Evolutionary conservation across 371 early-diverging fungal species (phyloP).

Genomic region (Mortierella sp.): DNA sequence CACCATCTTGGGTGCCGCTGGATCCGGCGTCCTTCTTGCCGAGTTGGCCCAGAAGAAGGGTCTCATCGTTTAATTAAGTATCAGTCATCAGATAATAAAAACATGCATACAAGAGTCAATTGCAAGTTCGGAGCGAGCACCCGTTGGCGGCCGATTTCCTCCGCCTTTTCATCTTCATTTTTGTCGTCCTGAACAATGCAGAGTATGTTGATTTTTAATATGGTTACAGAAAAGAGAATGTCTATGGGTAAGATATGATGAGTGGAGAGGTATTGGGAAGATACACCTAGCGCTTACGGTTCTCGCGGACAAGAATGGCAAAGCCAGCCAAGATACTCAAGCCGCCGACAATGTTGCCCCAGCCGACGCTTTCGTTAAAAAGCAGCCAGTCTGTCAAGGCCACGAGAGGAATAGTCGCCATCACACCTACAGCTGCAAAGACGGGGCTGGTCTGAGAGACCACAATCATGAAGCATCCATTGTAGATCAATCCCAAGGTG

Average conservation of each 20-base stretch:
- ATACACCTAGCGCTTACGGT: constrained; percentile 21
- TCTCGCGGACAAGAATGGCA: constrained; percentile 55
- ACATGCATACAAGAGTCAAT: not conserved
- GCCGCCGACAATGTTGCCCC: constrained; percentile 55
- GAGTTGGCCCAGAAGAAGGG: constrained; percentile 91
- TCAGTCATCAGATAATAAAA: not conserved
- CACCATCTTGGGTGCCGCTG: constrained; percentile 97
- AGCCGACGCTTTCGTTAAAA: constrained; percentile 36
- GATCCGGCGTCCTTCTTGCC: constrained; percentile 95
- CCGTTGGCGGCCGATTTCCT: not conserved
- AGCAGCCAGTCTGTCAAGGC: constrained; percentile 65
- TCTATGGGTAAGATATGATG: constrained; percentile 4
- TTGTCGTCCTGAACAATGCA: not conserved
- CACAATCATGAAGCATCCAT: constrained; percentile 84
- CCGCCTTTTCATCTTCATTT: not conserved
- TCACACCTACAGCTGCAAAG: constrained; percentile 86
- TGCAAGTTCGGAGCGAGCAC: not conserved
- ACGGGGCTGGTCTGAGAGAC: constrained; percentile 84
- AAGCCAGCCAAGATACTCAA: constrained; percentile 57
- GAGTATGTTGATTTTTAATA: not conserved
- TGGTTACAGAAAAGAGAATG: not conserved
- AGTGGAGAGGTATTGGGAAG: not conserved
- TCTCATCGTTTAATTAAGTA: constrained; percentile 42
- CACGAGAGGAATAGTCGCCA: constrained; percentile 86
- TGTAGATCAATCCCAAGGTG: constrained; percentile 80